Conservation (phyloP, 108 stramenopile genomes). For the Stephanodiscus minutulus region DNA sequence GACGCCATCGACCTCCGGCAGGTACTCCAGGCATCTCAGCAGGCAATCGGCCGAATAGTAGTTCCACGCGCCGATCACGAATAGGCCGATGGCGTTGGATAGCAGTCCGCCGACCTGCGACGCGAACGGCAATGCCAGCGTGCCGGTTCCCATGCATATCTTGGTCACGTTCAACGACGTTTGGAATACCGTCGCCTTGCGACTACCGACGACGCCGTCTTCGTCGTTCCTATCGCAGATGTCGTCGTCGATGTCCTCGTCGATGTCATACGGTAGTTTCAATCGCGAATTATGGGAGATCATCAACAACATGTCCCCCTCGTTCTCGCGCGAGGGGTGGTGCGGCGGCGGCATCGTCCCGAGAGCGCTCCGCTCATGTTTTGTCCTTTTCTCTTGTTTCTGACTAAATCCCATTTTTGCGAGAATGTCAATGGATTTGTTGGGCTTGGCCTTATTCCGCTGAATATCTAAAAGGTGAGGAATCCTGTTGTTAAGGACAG, state of each 20-base stretch:
- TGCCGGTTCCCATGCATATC: constrained; percentile 73
- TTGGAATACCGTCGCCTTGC: constrained; percentile 45
- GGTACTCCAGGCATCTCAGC: constrained; percentile 41
- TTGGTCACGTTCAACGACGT: constrained; percentile 63
- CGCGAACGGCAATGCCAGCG: constrained; percentile 76
- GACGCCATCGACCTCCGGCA: constrained; percentile 5
- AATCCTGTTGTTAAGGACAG: no score
- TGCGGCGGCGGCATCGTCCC: background rate
- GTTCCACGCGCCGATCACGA: constrained; percentile 73
- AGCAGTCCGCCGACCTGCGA: constrained; percentile 72
- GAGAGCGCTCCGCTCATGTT: no score
- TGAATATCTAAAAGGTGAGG: no score
- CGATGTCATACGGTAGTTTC: background rate
- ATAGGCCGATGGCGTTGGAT: constrained; percentile 58
- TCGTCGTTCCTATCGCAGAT: background rate
- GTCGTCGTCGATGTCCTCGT: background rate
- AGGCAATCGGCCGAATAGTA: constrained; percentile 62
- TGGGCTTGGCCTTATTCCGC: no score
- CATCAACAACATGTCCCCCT: background rate
- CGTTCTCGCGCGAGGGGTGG: background rate
- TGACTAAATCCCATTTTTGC: no score
- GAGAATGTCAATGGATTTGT: no score
- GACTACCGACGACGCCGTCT: background rate
- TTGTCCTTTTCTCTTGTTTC: no score
- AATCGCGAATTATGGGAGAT: background rate